Percentiles rank a stretch among this genome's conserved stretches.
Conservation (phyloP, 2,329 filamentous ascomycete genomes). For the Alternaria postmessia region DNA sequence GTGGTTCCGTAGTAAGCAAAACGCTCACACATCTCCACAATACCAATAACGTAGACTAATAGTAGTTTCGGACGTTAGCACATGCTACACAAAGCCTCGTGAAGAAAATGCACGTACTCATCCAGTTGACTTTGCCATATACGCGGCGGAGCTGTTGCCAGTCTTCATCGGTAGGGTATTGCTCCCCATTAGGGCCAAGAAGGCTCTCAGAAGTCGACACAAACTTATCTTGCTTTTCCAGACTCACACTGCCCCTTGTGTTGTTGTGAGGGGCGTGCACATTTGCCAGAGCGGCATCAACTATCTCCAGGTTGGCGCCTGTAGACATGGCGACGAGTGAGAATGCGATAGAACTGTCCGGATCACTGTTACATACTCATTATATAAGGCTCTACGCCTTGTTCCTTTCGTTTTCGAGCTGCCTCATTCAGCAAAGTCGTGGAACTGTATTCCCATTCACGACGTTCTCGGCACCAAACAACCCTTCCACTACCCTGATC, state of each 20-base stretch:
- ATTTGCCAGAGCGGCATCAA: slow-evolving; percentile 25
- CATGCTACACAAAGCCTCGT: neutral
- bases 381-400: slow-evolving; percentile 10
- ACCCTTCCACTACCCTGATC: neutral
- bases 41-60: slow-evolving; percentile 35
- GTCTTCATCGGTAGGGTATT: slow-evolving; percentile 41
- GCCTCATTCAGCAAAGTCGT: slow-evolving; percentile 25
- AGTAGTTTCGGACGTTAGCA: neutral
- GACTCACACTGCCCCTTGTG: slow-evolving; percentile 5
- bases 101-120: slow-evolving; percentile 16
- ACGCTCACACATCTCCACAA: slow-evolving; percentile 43
- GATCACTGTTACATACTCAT: neutral
- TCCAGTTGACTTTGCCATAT: slow-evolving; percentile 41
- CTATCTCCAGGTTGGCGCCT: slow-evolving; percentile 27
- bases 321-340: slow-evolving; percentile 24
- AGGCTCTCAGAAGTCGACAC: slow-evolving; percentile 17
- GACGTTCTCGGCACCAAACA: slow-evolving; percentile 21
- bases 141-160: slow-evolving; percentile 41
- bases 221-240: slow-evolving; percentile 21
- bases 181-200: slow-evolving; percentile 33
- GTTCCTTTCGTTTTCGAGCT: slow-evolving; percentile 18
- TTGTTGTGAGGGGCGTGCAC: slow-evolving; percentile 14
- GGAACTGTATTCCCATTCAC: slow-evolving; percentile 5
- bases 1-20: slow-evolving; percentile 46
- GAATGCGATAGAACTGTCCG: neutral